Conservation (phyloP, 192 early-diverging fungal species). For the Rhizoclosmatium sp. region DNA sequence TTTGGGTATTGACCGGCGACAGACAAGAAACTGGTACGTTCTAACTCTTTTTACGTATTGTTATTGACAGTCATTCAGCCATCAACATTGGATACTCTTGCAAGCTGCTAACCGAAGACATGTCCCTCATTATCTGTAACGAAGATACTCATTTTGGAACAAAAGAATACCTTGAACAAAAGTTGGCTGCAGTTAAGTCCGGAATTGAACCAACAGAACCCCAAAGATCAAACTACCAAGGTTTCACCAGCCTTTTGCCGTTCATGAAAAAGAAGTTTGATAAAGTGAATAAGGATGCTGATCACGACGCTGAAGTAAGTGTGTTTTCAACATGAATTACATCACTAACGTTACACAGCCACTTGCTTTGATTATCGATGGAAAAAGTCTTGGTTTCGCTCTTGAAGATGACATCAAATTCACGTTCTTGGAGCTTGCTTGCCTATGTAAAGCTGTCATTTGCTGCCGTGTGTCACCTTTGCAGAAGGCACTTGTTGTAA, state of each 20-base stretch:
- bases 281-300: slow-evolving; percentile 46
- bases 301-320: slow-evolving; percentile 42
- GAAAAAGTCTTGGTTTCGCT: slow-evolving; percentile 90
- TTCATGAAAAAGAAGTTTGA: slow-evolving; percentile 44
- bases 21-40: slow-evolving; percentile 84
- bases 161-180: slow-evolving; percentile 89
- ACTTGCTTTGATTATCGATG: slow-evolving; percentile 95
- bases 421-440: slow-evolving; percentile 89
- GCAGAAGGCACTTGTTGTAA: slow-evolving; percentile 98
- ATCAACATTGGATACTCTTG: slow-evolving; percentile 99
- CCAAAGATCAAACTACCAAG: slow-evolving; percentile 24
- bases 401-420: slow-evolving; percentile 78
- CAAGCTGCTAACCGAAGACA: slow-evolving; percentile 96
- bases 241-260: slow-evolving; percentile 22
- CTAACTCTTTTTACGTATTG: not conserved
- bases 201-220: slow-evolving; percentile 45
- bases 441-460: slow-evolving; percentile 92
- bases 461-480: slow-evolving; percentile 99
- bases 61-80: slow-evolving; percentile 50
- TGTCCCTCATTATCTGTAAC: slow-evolving; percentile 93
- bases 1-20: slow-evolving; percentile 99
- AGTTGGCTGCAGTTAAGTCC: slow-evolving; percentile 78
- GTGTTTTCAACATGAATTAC: not conserved
- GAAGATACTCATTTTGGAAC: slow-evolving; percentile 91
- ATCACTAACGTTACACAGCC: slow-evolving; percentile 47